These are phyloP conservation scores for Neurospora tetrasperma DNA, from an alignment of 495 filamentous ascomycete species.

Conservation along the genomic window DNA sequence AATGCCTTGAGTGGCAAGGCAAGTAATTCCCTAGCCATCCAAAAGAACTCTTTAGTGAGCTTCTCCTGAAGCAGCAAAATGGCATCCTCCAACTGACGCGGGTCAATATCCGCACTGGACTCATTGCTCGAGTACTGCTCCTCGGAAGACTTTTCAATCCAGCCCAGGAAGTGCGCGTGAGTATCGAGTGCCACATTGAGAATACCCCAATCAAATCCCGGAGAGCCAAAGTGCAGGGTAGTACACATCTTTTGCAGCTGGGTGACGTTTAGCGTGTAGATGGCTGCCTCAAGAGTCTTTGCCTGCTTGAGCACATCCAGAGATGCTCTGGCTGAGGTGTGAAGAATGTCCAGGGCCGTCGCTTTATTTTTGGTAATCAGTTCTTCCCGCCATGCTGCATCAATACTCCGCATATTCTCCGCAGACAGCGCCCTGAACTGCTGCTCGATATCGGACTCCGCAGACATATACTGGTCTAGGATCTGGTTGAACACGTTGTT, in stretches of 20 bases:
- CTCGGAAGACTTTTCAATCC: slow-evolving; percentile 29
- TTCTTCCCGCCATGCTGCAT: slow-evolving; percentile 26
- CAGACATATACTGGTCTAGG: slow-evolving; percentile 38
- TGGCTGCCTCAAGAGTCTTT: slow-evolving; percentile 23
- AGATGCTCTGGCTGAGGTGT: slow-evolving; percentile 30
- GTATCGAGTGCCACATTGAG: slow-evolving; percentile 29
- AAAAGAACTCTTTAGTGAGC: slow-evolving; percentile 29
- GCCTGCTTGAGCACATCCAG: slow-evolving; percentile 30
- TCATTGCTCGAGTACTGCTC: slow-evolving; percentile 23
- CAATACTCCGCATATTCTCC: slow-evolving; percentile 25
- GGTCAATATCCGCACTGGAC: slow-evolving; percentile 14
- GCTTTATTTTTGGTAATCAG: slow-evolving; percentile 36
- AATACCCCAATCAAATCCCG: slow-evolving; percentile 33
- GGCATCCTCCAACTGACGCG: slow-evolving; percentile 32
- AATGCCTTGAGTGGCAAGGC: slow-evolving; percentile 9
- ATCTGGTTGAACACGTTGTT: slow-evolving; percentile 40
- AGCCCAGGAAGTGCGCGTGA: slow-evolving; percentile 26
- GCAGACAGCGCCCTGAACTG: slow-evolving; percentile 33
- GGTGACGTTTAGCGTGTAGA: slow-evolving; percentile 28
- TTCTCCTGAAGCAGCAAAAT: slow-evolving; percentile 32
- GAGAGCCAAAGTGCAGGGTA: slow-evolving; percentile 28
- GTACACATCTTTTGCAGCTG: slow-evolving; percentile 37
- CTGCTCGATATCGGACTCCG: slow-evolving; percentile 38
- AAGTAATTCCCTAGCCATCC: slow-evolving; percentile 28
- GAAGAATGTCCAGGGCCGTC: slow-evolving; percentile 33